A percentile compares a stretch with the other conserved stretches of the same genome.
phyloP scores from a whole-genome alignment of 768 basidiomycete species.

The Ramaria rubella region DNA sequence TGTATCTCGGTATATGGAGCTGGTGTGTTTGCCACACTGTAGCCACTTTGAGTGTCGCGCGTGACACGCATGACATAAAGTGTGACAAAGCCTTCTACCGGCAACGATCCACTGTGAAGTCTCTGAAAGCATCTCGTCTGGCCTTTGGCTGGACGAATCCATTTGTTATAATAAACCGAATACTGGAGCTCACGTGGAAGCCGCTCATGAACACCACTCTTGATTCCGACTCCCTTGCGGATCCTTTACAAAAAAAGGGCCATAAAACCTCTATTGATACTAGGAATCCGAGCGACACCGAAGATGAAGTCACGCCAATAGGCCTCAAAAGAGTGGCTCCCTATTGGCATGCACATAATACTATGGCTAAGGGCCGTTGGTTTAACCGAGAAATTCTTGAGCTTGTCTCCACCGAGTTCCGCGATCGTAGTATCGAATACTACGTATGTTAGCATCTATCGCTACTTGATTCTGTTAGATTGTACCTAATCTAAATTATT shows the following conservation, averaged over 20 bases:
- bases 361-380: slow-evolving; percentile 91
- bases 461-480: background rate
- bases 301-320: slow-evolving; percentile 11
- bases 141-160: too few relatives aligned
- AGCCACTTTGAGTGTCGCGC: too few relatives aligned
- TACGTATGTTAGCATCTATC: slow-evolving; percentile 58
- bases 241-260: background rate
- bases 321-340: slow-evolving; percentile 77
- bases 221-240: too few relatives aligned
- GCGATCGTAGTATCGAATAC: slow-evolving; percentile 91
- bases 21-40: too few relatives aligned
- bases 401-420: slow-evolving; percentile 89
- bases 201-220: too few relatives aligned
- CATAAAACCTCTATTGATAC: background rate
- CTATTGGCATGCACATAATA: slow-evolving; percentile 91
- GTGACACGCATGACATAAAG: too few relatives aligned
- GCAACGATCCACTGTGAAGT: too few relatives aligned
- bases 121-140: too few relatives aligned
- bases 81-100: too few relatives aligned
- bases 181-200: too few relatives aligned
- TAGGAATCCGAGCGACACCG: background rate
- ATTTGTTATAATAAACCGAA: too few relatives aligned
- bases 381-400: slow-evolving; percentile 81
- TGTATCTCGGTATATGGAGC: too few relatives aligned
- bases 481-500: background rate